Evolutionary conservation across 164 flowering plant species (phyloP), one percentile per base, ranked within the genome.

Genomic region (Piper betle): DNA sequence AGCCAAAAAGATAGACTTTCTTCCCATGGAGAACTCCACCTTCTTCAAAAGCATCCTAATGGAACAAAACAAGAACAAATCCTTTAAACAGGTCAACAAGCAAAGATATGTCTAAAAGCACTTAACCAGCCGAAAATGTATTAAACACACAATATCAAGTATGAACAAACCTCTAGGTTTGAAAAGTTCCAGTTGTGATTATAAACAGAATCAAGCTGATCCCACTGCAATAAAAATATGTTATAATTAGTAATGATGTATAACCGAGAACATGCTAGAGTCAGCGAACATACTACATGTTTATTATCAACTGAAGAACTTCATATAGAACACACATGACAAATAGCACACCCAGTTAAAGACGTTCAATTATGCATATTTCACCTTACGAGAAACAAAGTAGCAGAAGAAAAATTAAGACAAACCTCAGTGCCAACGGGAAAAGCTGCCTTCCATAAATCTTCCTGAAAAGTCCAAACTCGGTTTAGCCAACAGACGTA

Each of bases 361-460:
- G 18, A 53, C 11, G 55, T 15, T 16, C 19, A 53, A 16, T 1
- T 7, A 52, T 52, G 54, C 15, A 53, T 20, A 5, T 15, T 53
- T 53, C 19, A 1, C 17, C 17, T 53, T 16, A 53, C 18, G 18
- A 20, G 19, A 53, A 2, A 4, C 11, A 53, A 53, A n/a, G 55
- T 16, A 16, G 55, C 55, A 53, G 4, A 37, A 5, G 20, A 25
- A 25, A 25, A 5, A 20, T 25, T 4, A 19, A 40, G 18, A 61
- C 69, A 62, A 59, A 88, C 99, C 97, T 94, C 99, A 0, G 99
- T 90, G 37, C 99, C 99, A 67, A 94, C 91, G 10, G 97, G 96
- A 54, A 85, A 88, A 16, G 74, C 82, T 39, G 76, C 78, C 62
- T 76, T 64, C 99, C 99, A 94, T 42, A 94, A 65, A 69, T 93